phyloP scores from a whole-genome alignment of 352 stramenopile genomes.

The Globisporangium mamillatum region DNA sequence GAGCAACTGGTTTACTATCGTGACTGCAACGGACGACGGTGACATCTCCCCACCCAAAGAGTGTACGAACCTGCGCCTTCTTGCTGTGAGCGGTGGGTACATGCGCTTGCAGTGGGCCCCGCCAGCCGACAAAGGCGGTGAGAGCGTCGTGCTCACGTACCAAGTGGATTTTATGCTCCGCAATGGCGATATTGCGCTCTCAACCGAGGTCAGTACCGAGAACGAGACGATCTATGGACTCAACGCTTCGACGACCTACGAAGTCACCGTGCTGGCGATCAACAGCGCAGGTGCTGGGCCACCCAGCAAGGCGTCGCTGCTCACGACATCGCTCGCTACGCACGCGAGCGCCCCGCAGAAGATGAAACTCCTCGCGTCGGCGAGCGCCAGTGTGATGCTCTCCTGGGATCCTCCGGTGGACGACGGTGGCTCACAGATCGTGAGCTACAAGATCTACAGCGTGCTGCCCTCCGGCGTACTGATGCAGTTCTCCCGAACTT shows the following conservation, averaged over 20 bases:
- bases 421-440: constrained; percentile 37
- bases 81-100: constrained; percentile 34
- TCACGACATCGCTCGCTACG: constrained; percentile 27
- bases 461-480: constrained; percentile 13
- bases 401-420: constrained; percentile 49
- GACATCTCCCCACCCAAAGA: constrained; percentile 51
- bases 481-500: constrained; percentile 22
- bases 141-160: constrained; percentile 27
- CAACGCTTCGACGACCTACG: constrained; percentile 45
- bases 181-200: constrained; percentile 14
- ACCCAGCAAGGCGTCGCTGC: constrained; percentile 20
- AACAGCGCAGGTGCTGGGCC: constrained; percentile 31
- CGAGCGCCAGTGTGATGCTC: constrained; percentile 41
- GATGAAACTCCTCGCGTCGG: constrained; percentile 28
- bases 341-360: constrained; percentile 27
- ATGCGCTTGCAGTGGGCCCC: constrained; percentile 41
- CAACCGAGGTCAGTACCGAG: constrained; percentile 1
- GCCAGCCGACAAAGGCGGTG: constrained; percentile 36
- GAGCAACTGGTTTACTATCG: constrained; percentile 11
- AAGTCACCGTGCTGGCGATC: constrained; percentile 28
- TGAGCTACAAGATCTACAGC: constrained; percentile 52
- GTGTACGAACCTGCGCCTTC: constrained; percentile 27
- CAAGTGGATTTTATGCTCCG: constrained; percentile 21
- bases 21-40: constrained; percentile 50
- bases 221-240: constrained; percentile 36